Conservation (phyloP, 2,329 filamentous ascomycete species). For the Botrytis fragariae region DNA sequence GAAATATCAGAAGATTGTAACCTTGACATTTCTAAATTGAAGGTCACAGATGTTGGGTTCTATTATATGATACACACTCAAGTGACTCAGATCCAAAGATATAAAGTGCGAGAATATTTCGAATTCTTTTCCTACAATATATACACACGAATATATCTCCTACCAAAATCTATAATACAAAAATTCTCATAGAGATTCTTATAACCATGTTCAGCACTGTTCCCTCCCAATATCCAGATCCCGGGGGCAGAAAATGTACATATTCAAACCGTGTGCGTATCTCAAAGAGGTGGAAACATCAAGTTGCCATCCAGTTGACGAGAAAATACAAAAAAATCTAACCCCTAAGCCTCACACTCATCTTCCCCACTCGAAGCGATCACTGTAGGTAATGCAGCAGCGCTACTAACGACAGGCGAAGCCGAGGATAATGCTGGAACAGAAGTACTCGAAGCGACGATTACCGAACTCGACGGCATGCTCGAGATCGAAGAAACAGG, state of each 20-base stretch:
- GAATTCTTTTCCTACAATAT: too few species aligned
- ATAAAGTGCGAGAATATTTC: not conserved
- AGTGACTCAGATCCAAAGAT: rapidly evolving
- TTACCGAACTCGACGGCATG: not conserved
- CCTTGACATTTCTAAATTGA: rapidly evolving
- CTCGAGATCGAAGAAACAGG: not conserved
- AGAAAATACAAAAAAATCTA: not conserved
- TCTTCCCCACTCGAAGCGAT: not conserved
- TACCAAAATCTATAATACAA: not conserved
- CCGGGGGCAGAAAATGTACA: too few species aligned
- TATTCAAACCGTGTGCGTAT: not conserved
- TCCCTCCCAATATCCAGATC: not conserved
- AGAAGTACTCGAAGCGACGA: too few species aligned
- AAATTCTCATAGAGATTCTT: not conserved
- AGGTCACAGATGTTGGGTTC: rapidly evolving
- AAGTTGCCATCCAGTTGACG: rapidly evolving
- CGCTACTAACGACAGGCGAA: too few species aligned
- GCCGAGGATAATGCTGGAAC: too few species aligned
- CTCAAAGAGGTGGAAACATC: not conserved
- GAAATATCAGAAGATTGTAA: rapidly evolving
- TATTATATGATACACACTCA: rapidly evolving
- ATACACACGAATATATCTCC: not conserved
- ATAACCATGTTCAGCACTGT: rapidly evolving
- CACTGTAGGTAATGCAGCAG: too few species aligned
- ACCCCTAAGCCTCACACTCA: too few species aligned